Percentiles rank a stretch among this genome's conserved stretches.
Conservation (phyloP, 2,329 filamentous ascomycete species). For the Aureobasidium sp. region DNA sequence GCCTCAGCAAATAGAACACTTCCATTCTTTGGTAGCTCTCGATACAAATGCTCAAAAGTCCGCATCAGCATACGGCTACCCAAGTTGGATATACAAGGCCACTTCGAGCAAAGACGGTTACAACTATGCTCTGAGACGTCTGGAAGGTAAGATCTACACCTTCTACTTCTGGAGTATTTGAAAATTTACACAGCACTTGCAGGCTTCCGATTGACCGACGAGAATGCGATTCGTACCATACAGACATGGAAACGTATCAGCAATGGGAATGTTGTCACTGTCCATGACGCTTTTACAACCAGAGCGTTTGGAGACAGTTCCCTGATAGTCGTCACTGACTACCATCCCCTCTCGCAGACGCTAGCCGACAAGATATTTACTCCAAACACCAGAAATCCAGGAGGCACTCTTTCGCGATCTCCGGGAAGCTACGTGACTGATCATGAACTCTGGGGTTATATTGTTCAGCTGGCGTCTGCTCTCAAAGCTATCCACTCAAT, state of each 20-base stretch:
- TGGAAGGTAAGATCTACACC: constrained; percentile 56
- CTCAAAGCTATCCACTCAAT: constrained; percentile 76
- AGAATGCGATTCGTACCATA: constrained; percentile 77
- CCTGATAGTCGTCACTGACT: constrained; percentile 87
- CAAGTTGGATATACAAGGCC: constrained; percentile 94
- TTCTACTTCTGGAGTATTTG: constrained; percentile 1
- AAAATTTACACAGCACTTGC: background rate
- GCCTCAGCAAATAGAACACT: constrained; percentile 71
- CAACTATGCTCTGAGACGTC: constrained; percentile 76
- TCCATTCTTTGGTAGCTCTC: constrained; percentile 84
- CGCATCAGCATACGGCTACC: constrained; percentile 72
- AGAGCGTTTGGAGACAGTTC: constrained; percentile 91
- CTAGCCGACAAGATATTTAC: constrained; percentile 73
- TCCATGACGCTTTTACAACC: constrained; percentile 90
- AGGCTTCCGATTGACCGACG: constrained; percentile 82
- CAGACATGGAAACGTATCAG: constrained; percentile 84
- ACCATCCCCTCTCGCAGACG: constrained; percentile 85
- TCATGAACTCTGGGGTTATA: constrained; percentile 79
- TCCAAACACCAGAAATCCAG: constrained; percentile 23
- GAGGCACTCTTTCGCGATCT: constrained; percentile 4
- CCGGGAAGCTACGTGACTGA: constrained; percentile 52
- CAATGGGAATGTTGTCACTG: constrained; percentile 73
- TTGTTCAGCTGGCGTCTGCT: constrained; percentile 84
- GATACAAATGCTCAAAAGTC: constrained; percentile 77
- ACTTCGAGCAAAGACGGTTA: constrained; percentile 81